Evolutionary conservation across 768 basidiomycete genomes (phyloP), one percentile per base, ranked within the genome.

Genomic region (Xerocomellus intermedius): DNA sequence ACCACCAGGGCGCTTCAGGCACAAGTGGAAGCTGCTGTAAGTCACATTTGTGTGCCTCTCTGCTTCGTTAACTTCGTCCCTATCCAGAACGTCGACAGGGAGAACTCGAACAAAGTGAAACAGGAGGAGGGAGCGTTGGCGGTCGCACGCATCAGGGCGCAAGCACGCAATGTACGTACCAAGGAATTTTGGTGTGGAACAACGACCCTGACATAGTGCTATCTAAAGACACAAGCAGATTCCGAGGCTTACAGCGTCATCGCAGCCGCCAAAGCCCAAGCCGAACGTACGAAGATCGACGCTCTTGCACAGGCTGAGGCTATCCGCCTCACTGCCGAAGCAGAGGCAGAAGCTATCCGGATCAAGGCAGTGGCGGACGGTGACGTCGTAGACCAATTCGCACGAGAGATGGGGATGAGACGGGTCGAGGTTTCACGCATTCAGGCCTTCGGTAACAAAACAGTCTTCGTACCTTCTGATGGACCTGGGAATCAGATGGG

Each of bases 81-180:
- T 50, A 26, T 37, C 43, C 59, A 88, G 86, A 91, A 92, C 57
- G 89, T 91, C 48, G 89, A 91, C 70, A 75, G 90, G 52, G 91
- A 92, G 71, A 93, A 93, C 65, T 87, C 85, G 73, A 93, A 92
- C 73, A 86, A 87, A 68, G 85, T 91, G 64, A 92, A 91, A 72
- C 86, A 89, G 62, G 87, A 92, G 68, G 84, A 93, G 70, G 91
- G 90, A 61, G 78, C 85, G 16, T 78, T 92, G 46, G 75, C 85
- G 10, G 91, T 92, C 12, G 85, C 89, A 17, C 82, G 80, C 42
- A 89, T 92, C 74, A 88, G 85, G 64, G 88, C 87, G 2, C 79
- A 88, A 67, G 58, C 82, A 6, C 81, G 77, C 42, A 79, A 79
- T 52, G 79, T 81, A 58, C 44, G 74, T 68, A 17, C 13, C 4